Conservation (phyloP, 208 protist species). For the Acanthamoeba triangularis region DNA sequence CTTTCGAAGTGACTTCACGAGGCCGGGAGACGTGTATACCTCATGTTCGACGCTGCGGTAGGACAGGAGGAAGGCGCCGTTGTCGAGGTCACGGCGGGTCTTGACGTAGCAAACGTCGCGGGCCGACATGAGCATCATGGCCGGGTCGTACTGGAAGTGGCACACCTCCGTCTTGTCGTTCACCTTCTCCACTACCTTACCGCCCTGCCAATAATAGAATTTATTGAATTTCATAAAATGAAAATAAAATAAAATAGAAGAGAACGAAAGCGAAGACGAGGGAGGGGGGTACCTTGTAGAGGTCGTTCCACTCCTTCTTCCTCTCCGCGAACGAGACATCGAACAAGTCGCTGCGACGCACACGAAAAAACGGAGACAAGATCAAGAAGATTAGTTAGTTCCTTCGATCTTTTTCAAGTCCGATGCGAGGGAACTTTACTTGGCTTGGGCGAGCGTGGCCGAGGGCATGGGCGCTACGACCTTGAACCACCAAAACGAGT, state of each 20-base stretch:
- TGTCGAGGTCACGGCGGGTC: slow-evolving; percentile 12
- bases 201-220: background rate
- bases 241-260: background rate
- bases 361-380: background rate
- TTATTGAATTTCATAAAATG: too few relatives aligned
- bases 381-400: background rate
- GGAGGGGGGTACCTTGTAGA: background rate
- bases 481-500: slow-evolving; percentile 66
- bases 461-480: slow-evolving; percentile 39
- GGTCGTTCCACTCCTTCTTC: slow-evolving; percentile 30
- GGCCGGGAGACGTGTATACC: too few relatives aligned
- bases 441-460: slow-evolving; percentile 35
- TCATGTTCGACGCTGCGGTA: slow-evolving; percentile 53
- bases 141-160: slow-evolving; percentile 55
- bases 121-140: slow-evolving; percentile 38
- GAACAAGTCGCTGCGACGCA: background rate
- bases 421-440: background rate
- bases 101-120: slow-evolving; percentile 62
- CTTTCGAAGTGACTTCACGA: too few relatives aligned
- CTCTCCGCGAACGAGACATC: slow-evolving; percentile 29
- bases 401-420: background rate
- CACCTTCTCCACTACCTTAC: slow-evolving; percentile 44
- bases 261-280: background rate
- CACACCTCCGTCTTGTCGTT: slow-evolving; percentile 50
- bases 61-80: slow-evolving; percentile 42